These are phyloP conservation scores for Rhodotorula sp. DNA, from an alignment of 1,284 basidiomycete genomes.

Conservation along the genomic window DNA sequence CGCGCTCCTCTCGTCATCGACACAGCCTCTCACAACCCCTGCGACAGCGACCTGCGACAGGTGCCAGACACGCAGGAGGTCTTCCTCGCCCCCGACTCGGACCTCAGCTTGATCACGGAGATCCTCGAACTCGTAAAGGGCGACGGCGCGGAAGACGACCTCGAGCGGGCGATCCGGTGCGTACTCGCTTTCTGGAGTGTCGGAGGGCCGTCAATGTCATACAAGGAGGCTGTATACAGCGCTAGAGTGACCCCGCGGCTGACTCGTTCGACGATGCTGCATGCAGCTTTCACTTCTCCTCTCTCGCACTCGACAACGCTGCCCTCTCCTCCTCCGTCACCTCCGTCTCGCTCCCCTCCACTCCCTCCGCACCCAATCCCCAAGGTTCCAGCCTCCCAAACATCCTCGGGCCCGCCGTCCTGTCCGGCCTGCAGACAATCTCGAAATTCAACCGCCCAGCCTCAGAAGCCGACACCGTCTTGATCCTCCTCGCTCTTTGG, in stretches of 20 bases:
- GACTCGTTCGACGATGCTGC: not conserved
- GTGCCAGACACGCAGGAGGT: conserved; percentile 98
- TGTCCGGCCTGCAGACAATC: conserved; percentile 68
- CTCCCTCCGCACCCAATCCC: conserved; percentile 9
- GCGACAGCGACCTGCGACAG: conserved; percentile 75
- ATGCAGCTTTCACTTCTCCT: conserved; percentile 81
- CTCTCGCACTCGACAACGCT: conserved; percentile 87
- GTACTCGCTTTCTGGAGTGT: not conserved
- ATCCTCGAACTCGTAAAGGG: conserved; percentile 72
- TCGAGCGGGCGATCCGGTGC: conserved; percentile 47
- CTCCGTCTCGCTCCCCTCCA: conserved; percentile 40
- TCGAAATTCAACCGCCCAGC: conserved; percentile 68
- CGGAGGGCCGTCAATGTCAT: too few species aligned
- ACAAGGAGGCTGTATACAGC: too few species aligned
- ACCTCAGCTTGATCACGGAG: conserved; percentile 80
- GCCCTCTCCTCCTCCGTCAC: conserved; percentile 59
- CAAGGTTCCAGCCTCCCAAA: conserved; percentile 43
- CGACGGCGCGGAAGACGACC: conserved; percentile 56
- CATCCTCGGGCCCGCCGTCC: conserved; percentile 62
- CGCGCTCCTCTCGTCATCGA: not conserved
- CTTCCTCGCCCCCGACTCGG: conserved; percentile 68
- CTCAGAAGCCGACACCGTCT: conserved; percentile 62
- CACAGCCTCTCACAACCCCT: not conserved
- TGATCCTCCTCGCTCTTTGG: conserved; percentile 74
- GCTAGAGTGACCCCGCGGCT: not conserved